These are phyloP conservation scores for Syzygium syzygioides DNA, from an alignment of 441 rosid species.

Conservation along the genomic window DNA sequence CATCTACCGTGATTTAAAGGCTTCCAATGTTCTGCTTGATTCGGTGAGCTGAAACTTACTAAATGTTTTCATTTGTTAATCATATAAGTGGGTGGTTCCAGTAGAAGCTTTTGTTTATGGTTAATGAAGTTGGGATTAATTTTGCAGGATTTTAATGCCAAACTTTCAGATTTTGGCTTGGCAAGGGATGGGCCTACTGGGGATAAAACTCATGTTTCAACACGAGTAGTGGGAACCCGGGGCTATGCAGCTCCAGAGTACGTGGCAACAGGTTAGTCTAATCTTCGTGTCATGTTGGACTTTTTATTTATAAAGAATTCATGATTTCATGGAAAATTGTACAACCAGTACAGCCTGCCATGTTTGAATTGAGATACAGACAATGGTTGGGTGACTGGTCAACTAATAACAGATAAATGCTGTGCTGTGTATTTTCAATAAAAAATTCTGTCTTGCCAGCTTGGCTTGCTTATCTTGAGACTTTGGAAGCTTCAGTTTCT, in stretches of 20 bases:
- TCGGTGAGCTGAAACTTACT: constrained; percentile 33
- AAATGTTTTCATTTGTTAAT: neutral
- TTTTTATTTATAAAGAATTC: neutral
- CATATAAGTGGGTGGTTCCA: neutral
- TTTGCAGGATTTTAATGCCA: constrained; percentile 63
- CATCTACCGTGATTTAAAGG: constrained; percentile 77
- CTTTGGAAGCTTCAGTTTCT: neutral
- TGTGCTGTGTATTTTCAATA: neutral
- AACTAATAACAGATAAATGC: neutral
- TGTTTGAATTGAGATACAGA: neutral
- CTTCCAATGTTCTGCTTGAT: constrained; percentile 84
- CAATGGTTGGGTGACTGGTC: neutral
- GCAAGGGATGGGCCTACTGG: constrained; percentile 91
- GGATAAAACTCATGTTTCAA: constrained; percentile 83
- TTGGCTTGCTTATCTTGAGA: neutral
- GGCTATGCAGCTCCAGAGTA: constrained; percentile 95
- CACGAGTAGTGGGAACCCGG: constrained; percentile 71
- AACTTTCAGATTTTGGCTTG: constrained; percentile 87
- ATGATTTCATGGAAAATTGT: neutral
- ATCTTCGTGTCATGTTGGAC: neutral
- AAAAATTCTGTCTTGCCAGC: neutral
- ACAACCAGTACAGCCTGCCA: neutral
- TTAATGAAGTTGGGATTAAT: neutral
- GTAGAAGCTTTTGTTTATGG: neutral
- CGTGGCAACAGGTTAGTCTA: constrained; percentile 59